Percentiles rank a stretch among this genome's conserved stretches.
Evolutionary conservation across 1,139 yeast species (phyloP).

Genomic region (Candida sanyaensis): DNA sequence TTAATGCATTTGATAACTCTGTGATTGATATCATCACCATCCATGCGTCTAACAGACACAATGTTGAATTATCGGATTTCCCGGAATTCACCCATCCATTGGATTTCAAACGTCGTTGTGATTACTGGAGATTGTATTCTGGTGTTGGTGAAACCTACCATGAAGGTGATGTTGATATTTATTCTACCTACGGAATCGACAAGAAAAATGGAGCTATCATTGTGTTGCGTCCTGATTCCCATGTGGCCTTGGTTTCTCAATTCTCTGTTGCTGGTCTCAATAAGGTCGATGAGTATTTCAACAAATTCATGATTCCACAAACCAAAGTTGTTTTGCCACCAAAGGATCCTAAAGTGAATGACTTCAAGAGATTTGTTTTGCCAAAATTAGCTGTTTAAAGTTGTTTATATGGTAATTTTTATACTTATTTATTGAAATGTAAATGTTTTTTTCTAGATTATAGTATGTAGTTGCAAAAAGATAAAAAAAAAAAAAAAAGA

Average conservation of each 20-base stretch:
- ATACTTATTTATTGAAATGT: no score
- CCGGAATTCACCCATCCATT: slow-evolving; percentile 27
- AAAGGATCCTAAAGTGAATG: slow-evolving; percentile 7
- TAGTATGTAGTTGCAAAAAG: neutral
- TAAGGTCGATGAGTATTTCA: slow-evolving; percentile 21
- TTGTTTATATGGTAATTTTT: no score
- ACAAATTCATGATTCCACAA: slow-evolving; percentile 21
- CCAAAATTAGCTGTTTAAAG: slow-evolving; percentile 15
- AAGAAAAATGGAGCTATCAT: slow-evolving; percentile 23
- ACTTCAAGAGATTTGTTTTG: slow-evolving; percentile 11
- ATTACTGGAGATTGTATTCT: slow-evolving; percentile 30
- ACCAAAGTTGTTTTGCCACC: slow-evolving; percentile 6
- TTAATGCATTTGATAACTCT: slow-evolving; percentile 22
- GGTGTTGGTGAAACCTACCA: slow-evolving; percentile 20
- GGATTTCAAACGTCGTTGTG: slow-evolving; percentile 27
- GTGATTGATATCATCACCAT: slow-evolving; percentile 27
- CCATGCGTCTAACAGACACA: slow-evolving; percentile 20
- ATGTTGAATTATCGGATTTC: slow-evolving; percentile 26
- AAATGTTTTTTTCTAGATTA: no score
- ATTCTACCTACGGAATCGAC: slow-evolving; percentile 26
- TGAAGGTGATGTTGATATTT: slow-evolving; percentile 13
- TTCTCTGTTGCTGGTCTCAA: slow-evolving; percentile 17
- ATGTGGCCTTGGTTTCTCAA: slow-evolving; percentile 24
- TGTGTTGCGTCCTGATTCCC: slow-evolving; percentile 35
- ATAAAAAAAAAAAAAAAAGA: neutral